Conservation (phyloP, 2,329 filamentous ascomycete genomes). For the Aspergillus vadensis region DNA sequence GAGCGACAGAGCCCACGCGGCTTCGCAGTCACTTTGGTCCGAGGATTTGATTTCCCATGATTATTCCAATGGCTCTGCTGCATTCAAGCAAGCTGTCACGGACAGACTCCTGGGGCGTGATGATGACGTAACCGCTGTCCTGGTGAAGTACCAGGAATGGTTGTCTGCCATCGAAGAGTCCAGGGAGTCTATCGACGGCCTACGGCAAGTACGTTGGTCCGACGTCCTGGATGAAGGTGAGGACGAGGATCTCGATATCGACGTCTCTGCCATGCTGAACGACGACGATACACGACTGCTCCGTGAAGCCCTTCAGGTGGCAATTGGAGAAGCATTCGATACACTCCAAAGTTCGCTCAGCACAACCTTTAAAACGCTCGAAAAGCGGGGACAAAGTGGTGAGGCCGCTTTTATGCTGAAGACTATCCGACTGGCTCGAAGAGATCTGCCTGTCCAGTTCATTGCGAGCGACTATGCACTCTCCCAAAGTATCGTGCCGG, state of each 20-base stretch:
- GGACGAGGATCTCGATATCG: slow-evolving; percentile 41
- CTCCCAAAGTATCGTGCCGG: slow-evolving; percentile 62
- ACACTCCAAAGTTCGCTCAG: slow-evolving; percentile 52
- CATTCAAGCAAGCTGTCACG: slow-evolving; percentile 70
- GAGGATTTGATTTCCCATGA: slow-evolving; percentile 64
- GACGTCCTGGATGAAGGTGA: slow-evolving; percentile 44
- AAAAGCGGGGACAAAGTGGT: slow-evolving; percentile 52
- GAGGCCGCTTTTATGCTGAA: slow-evolving; percentile 66
- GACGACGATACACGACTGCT: slow-evolving; percentile 70
- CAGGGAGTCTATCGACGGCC: slow-evolving; percentile 34
- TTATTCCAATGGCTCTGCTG: slow-evolving; percentile 63
- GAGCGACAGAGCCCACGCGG: slow-evolving; percentile 56
- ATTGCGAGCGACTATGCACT: slow-evolving; percentile 50
- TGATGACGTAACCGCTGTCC: slow-evolving; percentile 63
- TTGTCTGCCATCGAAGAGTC: slow-evolving; percentile 65
- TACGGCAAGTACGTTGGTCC: slow-evolving; percentile 40
- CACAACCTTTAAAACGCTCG: slow-evolving; percentile 52
- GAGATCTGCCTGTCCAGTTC: slow-evolving; percentile 60
- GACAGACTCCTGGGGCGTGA: slow-evolving; percentile 73
- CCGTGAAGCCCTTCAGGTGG: slow-evolving; percentile 59
- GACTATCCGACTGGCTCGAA: slow-evolving; percentile 71
- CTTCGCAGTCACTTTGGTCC: slow-evolving; percentile 67
- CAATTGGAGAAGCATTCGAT: slow-evolving; percentile 60
- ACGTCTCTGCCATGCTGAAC: slow-evolving; percentile 57
- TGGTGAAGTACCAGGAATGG: slow-evolving; percentile 71